Base-by-base conservation (phyloP, 345 rosid genomes). In the Anastatica hierochuntica region DNA sequence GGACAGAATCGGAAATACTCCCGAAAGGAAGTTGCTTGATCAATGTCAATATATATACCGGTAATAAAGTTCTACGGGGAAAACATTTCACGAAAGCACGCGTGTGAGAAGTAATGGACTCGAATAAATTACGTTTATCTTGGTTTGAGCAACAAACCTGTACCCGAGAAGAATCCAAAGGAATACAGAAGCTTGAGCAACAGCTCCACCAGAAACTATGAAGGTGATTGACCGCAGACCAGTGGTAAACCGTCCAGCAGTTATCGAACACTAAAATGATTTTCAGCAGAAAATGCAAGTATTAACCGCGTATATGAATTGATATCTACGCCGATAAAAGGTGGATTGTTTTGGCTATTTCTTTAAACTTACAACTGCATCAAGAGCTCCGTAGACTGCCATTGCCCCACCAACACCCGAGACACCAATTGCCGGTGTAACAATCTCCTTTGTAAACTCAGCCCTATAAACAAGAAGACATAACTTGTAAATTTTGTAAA, bases 351-450 rank as follows among this genome's bases (percentile, higher is more conserved):
- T 29, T 31, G n/a, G n/a, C n/a, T n/a, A n/a, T 10, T n/a, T 47
- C 23, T 14, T 23, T 14, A n/a, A 70, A 77, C 97, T 77, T 76
- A 90, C 97, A 38, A 86, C 48, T 36, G 96, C 85, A 76, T 84
- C 87, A 74, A 82, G 72, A 58, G 88, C 97, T 29, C 97, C 96
- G 51, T 90, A 90, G 40, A 84, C 79, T 30, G 88, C 97, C 97
- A 90, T 82, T 6, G 95, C 79, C 54, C 90, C 90, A 3, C 86
- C 97, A 41, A 90, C 89, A 55, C 97, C 94, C 52, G 90, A 59
- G 40, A 72, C 86, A 45, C 96, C 96, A 54, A 90, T 76, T 11
- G 81, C 75, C 14, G 97, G 97, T 49, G 78, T 77, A 49, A 80
- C 94, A 44, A 90, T 17, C 35, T 86, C 83, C 81, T 86, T 82